A percentile compares a stretch with the other conserved stretches of the same genome.
phyloP scores from a whole-genome alignment of 2,329 filamentous ascomycete genomes.

The Aspergillus brunneoviolaceus region DNA sequence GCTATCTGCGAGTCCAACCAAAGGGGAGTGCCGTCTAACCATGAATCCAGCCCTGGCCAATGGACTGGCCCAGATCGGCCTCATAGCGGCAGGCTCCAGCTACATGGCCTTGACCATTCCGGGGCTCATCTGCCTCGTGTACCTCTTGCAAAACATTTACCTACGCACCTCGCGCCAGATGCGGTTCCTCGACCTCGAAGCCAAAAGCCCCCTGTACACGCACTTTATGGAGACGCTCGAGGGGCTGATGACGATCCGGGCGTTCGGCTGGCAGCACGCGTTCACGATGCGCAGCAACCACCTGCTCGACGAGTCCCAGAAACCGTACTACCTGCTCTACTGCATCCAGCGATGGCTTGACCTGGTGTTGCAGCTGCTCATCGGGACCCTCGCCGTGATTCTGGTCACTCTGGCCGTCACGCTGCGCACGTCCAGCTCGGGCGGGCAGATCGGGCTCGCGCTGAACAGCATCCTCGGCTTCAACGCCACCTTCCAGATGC shows the following conservation, averaged over 20 bases:
- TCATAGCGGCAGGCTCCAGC: too few relatives aligned
- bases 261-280: constrained; percentile 48
- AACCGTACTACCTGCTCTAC: constrained; percentile 48
- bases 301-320: constrained; percentile 43
- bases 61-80: too few relatives aligned
- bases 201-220: constrained; percentile 51
- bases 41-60: too few relatives aligned
- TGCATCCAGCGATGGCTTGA: constrained; percentile 48
- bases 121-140: too few relatives aligned
- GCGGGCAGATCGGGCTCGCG: constrained; percentile 48
- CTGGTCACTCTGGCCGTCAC: constrained; percentile 46
- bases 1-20: too few relatives aligned
- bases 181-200: constrained; percentile 54
- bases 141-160: constrained; percentile 24
- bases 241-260: constrained; percentile 51
- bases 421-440: constrained; percentile 33
- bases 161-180: constrained; percentile 48
- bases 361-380: constrained; percentile 46
- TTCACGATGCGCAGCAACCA: constrained; percentile 23
- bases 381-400: constrained; percentile 43
- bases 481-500: constrained; percentile 43
- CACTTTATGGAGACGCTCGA: constrained; percentile 53
- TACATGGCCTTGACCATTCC: too few relatives aligned
- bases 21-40: too few relatives aligned
- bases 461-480: constrained; percentile 50